These are phyloP conservation scores for Fusarium paranaense DNA, from an alignment of 2,329 filamentous ascomycete genomes.

Conservation along the genomic window DNA sequence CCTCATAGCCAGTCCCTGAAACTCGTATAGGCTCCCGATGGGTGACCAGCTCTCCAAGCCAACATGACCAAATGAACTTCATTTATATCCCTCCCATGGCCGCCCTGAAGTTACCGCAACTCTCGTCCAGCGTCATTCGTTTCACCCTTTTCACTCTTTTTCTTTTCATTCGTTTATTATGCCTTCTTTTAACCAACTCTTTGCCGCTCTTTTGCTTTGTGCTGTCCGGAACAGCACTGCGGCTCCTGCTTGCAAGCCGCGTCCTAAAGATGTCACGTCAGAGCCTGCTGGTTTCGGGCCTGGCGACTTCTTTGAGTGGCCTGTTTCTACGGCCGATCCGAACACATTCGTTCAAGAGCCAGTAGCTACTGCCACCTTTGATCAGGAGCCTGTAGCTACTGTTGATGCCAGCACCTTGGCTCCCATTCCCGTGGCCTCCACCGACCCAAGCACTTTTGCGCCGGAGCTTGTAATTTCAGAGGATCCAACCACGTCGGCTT, in stretches of 20 bases:
- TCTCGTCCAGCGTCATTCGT: not conserved
- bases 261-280: not conserved
- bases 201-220: not conserved
- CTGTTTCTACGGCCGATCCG: not conserved
- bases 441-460: not conserved
- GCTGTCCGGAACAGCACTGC: not conserved
- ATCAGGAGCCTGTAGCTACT: not conserved
- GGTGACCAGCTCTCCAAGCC: rapidly evolving
- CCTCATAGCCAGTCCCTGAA: not conserved
- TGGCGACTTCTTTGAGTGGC: not conserved
- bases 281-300: not conserved
- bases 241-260: not conserved
- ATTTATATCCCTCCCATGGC: not conserved
- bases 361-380: not conserved
- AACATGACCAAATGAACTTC: not conserved
- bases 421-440: not conserved
- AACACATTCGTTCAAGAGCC: not conserved
- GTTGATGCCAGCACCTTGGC: not conserved
- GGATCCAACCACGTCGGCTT: not conserved
- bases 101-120: not conserved
- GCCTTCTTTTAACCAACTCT: not conserved
- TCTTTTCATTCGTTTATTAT: not conserved
- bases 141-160: not conserved
- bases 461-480: not conserved
- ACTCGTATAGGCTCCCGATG: not conserved